phyloP scores from a whole-genome alignment of 805 yeast species.

The Soucietia sequanensis region DNA sequence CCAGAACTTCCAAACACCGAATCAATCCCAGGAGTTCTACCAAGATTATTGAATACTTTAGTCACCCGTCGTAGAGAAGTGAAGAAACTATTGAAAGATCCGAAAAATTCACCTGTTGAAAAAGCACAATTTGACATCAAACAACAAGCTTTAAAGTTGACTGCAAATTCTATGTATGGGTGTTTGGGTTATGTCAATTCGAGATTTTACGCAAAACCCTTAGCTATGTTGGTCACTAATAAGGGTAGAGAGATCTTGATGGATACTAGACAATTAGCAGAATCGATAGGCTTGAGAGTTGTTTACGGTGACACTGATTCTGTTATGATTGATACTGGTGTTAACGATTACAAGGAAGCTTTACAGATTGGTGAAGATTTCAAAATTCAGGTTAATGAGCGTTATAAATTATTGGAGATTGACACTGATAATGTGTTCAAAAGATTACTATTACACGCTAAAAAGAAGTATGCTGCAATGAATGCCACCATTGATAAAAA shows the following conservation, averaged over 20 bases:
- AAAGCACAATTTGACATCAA: slow-evolving; percentile 88
- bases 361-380: slow-evolving; percentile 80
- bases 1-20: slow-evolving; percentile 67
- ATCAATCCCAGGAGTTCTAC: slow-evolving; percentile 75
- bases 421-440: slow-evolving; percentile 94
- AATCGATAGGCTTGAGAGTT: slow-evolving; percentile 75
- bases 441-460: slow-evolving; percentile 81
- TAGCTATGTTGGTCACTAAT: slow-evolving; percentile 92
- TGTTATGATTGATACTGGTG: slow-evolving; percentile 94
- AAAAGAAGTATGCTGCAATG: slow-evolving; percentile 96
- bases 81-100: slow-evolving; percentile 76
- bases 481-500: slow-evolving; percentile 50
- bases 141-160: slow-evolving; percentile 92
- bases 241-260: slow-evolving; percentile 94
- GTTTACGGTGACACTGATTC: slow-evolving; percentile 99
- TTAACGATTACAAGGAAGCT: slow-evolving; percentile 67
- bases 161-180: slow-evolving; percentile 99
- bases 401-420: slow-evolving; percentile 83
- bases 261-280: slow-evolving; percentile 93
- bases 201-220: slow-evolving; percentile 91
- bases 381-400: slow-evolving; percentile 81
- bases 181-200: slow-evolving; percentile 92
- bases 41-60: slow-evolving; percentile 74
- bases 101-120: slow-evolving; percentile 60
- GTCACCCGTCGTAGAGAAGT: slow-evolving; percentile 93